Evolutionary conservation across 768 basidiomycete species (phyloP), one percentile per base, ranked within the genome.

Genomic region (Agrocybe chaxingu): DNA sequence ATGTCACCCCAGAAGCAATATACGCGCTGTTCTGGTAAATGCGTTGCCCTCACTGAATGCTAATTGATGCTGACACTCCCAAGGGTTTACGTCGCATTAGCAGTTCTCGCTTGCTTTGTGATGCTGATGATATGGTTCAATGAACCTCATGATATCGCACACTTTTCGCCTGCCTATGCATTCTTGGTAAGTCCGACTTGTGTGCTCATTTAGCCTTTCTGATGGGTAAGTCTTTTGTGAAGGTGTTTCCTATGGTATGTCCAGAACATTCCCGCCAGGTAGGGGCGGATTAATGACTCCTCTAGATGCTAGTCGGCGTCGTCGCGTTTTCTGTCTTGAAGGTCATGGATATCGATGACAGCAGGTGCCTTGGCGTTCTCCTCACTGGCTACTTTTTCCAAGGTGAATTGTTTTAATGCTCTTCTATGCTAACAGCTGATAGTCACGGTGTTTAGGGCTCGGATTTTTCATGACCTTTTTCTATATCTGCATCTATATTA

Each of bases 61-160:
- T 7, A 8, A 0, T 42, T 18, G 10, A 8, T 13, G 31, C 10
- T 40, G 24, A 47, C 13, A 32, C 24, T 43, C 18, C 31, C 24
- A 49, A 75, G 75, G 75, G 59, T 73, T 11, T 78, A 78, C 48
- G 69, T 75, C 29, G 51, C 62, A 18, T 60, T 73, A 7, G 57
- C 74, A 1, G 40, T 72, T 19, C 7, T 67, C 3, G 68, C 73
- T 7, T 76, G 71, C 51, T 70, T 77, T 53, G 70, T 71, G 5
- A 76, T 77, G 76, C 58, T 77, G 44, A 72, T 75, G 70, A 71
- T 77, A 39, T 78, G 74, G 75, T 77, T 72, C 61, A 74, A 74
- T 47, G 60, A 72, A 43, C 72, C 76, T 4, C 75, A 77, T 52
- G 74, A 77, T 36, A 47, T 77, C 46, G 60, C 53, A 9, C 65